Percentiles rank a stretch among this genome's conserved stretches.
Evolutionary conservation across 2,329 filamentous ascomycete species (phyloP).

Genomic region (Chalaropsis ovoidea): DNA sequence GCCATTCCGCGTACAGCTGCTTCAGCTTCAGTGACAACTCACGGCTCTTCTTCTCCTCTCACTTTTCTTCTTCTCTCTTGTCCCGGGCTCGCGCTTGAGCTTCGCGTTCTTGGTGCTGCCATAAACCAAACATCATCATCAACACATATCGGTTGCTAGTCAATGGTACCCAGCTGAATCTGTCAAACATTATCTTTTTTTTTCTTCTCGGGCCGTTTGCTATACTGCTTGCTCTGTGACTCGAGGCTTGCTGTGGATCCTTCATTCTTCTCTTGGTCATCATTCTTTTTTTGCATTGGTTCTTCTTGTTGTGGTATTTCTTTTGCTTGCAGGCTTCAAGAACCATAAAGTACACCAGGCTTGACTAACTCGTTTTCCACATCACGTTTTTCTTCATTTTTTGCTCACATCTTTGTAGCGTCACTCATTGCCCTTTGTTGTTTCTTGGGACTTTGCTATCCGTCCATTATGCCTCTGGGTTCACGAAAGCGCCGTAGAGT

Average conservation of each 20-base stretch:
- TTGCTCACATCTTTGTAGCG: background rate
- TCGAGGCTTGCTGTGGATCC: background rate
- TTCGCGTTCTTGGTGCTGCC: background rate
- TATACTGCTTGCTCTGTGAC: constrained; percentile 7
- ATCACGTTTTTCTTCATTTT: background rate
- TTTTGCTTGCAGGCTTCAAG: background rate
- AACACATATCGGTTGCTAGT: background rate
- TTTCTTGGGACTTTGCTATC: background rate
- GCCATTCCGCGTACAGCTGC: background rate
- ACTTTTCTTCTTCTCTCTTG: constrained; percentile 10
- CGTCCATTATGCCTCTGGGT: constrained; percentile 1
- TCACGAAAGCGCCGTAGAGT: constrained; percentile 15
- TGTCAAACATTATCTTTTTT: background rate
- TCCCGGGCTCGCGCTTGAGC: background rate
- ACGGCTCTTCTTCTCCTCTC: background rate
- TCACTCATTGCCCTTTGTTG: background rate
- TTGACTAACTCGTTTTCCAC: background rate
- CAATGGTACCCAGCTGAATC: background rate
- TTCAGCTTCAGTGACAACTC: background rate
- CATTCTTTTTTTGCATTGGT: constrained; percentile 8
- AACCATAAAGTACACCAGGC: background rate
- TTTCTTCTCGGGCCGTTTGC: background rate
- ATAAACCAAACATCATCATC: constrained; percentile 14
- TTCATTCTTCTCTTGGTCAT: constrained; percentile 13
- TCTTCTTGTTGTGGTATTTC: constrained; percentile 12